Conservation (phyloP, 305 asterid genomes). For the Ajuga reptans region DNA sequence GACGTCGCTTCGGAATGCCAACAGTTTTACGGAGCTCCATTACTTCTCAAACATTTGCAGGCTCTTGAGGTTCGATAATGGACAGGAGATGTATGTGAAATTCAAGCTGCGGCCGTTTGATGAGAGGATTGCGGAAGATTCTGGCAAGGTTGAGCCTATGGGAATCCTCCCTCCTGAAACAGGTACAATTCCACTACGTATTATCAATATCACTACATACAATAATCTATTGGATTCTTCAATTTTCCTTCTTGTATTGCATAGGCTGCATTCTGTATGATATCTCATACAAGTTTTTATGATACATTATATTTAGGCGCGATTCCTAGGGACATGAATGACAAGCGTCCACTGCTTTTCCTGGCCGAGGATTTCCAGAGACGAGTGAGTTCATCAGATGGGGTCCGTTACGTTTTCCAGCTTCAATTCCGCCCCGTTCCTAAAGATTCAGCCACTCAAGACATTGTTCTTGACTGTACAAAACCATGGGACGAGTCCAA, state of each 20-base stretch:
- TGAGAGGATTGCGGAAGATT: constrained; percentile 44
- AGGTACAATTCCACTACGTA: constrained; percentile 53
- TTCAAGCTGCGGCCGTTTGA: constrained; percentile 68
- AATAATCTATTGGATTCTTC: too few species aligned
- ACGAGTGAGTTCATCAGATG: constrained; percentile 52
- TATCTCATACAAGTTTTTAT: too few species aligned
- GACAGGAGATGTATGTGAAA: constrained; percentile 72
- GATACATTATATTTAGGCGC: constrained; percentile 17
- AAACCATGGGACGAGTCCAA: constrained; percentile 64
- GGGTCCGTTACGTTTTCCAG: constrained; percentile 61
- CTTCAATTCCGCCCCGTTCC: constrained; percentile 55
- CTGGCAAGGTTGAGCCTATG: constrained; percentile 61
- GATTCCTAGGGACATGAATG: constrained; percentile 53
- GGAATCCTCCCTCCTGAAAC: constrained; percentile 91
- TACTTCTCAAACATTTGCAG: constrained; percentile 81
- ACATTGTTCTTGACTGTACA: constrained; percentile 67
- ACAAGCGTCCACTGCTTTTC: constrained; percentile 64
- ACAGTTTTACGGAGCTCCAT: constrained; percentile 52
- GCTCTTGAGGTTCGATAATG: constrained; percentile 63
- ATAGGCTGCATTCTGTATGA: too few species aligned
- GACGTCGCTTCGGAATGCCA: constrained; percentile 60
- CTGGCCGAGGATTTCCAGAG: constrained; percentile 63
- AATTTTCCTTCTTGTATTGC: too few species aligned
- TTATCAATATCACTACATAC: too few species aligned
- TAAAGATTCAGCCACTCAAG: constrained; percentile 41